Evolutionary conservation across 1,284 basidiomycete species (phyloP).

Genomic region (Apiotrichum veenhuisii): DNA sequence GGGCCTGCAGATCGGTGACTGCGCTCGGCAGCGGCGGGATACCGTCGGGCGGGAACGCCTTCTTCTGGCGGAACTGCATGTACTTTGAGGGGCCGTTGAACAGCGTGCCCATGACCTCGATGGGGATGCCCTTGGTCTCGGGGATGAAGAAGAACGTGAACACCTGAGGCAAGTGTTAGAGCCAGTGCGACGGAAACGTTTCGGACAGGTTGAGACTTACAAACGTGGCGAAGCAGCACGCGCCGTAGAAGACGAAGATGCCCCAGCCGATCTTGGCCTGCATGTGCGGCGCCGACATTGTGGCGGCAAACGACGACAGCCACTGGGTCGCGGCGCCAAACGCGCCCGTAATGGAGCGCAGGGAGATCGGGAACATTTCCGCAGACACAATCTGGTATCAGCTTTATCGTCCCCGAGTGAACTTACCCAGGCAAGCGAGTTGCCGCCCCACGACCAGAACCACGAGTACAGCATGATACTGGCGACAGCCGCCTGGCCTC

Average conservation of each 20-base stretch:
- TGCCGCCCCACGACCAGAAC: slow-evolving; percentile 27
- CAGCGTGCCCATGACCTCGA: slow-evolving; percentile 30
- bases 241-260: slow-evolving; percentile 39
- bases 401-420: no score
- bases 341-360: slow-evolving; percentile 31
- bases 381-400: slow-evolving; percentile 2
- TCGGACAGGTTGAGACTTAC: no score
- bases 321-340: slow-evolving; percentile 30
- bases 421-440: slow-evolving; percentile 29
- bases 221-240: slow-evolving; percentile 24
- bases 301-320: slow-evolving; percentile 32
- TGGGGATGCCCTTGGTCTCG: slow-evolving; percentile 36
- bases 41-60: slow-evolving; percentile 29
- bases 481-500: slow-evolving; percentile 27
- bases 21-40: no score
- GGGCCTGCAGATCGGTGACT: no score
- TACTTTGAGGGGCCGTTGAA: slow-evolving; percentile 24
- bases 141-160: slow-evolving; percentile 39
- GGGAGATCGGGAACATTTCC: slow-evolving; percentile 35
- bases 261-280: slow-evolving; percentile 25
- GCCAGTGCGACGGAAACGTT: no score
- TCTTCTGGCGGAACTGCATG: slow-evolving; percentile 30
- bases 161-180: no score
- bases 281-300: slow-evolving; percentile 33
- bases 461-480: slow-evolving; percentile 33